These are phyloP conservation scores for Claviceps fusiformis DNA, from an alignment of 2,329 filamentous ascomycete species.

Conservation along the genomic window DNA sequence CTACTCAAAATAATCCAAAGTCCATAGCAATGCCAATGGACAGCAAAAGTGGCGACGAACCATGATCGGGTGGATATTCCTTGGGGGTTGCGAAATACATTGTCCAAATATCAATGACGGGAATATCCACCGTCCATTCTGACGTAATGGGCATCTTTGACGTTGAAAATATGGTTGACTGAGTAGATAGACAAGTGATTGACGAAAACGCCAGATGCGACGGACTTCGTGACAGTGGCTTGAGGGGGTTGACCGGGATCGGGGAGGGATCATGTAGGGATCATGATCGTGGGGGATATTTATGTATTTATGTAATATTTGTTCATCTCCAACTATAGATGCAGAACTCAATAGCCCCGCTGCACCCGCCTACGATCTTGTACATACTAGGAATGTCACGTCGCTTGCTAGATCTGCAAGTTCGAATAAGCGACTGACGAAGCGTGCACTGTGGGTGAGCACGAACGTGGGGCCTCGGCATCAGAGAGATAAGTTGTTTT, in stretches of 20 bases:
- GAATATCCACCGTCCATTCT: constrained; percentile 54
- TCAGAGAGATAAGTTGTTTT: too few relatives aligned
- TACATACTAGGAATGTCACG: too few relatives aligned
- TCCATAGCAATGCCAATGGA: background rate
- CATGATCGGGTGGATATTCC: constrained; percentile 61
- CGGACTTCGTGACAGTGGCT: background rate
- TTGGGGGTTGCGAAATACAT: constrained; percentile 59
- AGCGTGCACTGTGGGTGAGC: too few relatives aligned
- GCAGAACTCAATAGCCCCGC: background rate
- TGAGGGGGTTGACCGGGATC: background rate
- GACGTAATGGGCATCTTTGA: constrained; percentile 57
- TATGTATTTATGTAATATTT: background rate
- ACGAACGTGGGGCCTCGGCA: too few relatives aligned
- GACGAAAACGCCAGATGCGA: background rate
- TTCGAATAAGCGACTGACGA: too few relatives aligned
- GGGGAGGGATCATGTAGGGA: background rate
- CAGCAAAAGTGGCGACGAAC: constrained; percentile 27
- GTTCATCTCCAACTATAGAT: background rate
- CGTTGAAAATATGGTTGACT: background rate
- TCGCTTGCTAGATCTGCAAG: too few relatives aligned
- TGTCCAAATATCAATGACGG: constrained; percentile 63
- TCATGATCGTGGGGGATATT: background rate
- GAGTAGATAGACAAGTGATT: background rate
- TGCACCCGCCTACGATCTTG: background rate
- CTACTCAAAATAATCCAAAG: background rate